Evolutionary conservation across 768 basidiomycete species (phyloP), one percentile per base, ranked within the genome.

Genomic region (Pholiota molesta): DNA sequence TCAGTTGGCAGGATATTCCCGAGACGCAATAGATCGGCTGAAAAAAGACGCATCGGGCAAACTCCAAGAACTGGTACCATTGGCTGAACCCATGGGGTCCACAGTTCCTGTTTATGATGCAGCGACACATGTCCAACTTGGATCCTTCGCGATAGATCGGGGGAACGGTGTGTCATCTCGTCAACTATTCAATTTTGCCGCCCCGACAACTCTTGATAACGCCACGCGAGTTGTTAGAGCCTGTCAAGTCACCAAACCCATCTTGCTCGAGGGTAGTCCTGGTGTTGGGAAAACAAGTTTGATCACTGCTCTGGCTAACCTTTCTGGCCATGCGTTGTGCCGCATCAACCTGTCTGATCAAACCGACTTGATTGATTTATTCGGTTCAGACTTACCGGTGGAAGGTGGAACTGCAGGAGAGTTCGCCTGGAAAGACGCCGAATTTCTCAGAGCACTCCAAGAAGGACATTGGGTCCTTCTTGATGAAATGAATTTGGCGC

Each of bases 401-500:
- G 96, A 97, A 74, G 93, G 94, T 37, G 95, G 95, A 49, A 79
- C 81, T 16, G 86, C 94, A 3, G 97, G 96, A 45, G 93, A 97
- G 71, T 99, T 99, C 71, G 89, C 89, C 1, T 99, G 97, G 97
- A 94, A 90, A 74, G 95, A 99, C 65, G 97, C 97, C 0, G 95
- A 97, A 60, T 99, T 99, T 72, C 80, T 99, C 44, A 87, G 85
- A 61, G 96, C 97, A 1, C 77, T 99, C 76, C 95, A 97, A 71
- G 84, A 91, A n/a, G 97, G 97, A 0, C 88, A 94, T 62, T 99
- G 97, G 97, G 97, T 99, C 5, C 85, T 99, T 6, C 83, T 99
- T 10, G 97, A 99, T 71, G 97, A 99, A 73, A 99, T 99, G 97
- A 99, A 99, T 71, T 83, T 99, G 40, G 97, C 97, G 0, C 94